Base-by-base conservation (phyloP, 2,329 filamentous ascomycete genomes). In the Chaetomium sp. region DNA sequence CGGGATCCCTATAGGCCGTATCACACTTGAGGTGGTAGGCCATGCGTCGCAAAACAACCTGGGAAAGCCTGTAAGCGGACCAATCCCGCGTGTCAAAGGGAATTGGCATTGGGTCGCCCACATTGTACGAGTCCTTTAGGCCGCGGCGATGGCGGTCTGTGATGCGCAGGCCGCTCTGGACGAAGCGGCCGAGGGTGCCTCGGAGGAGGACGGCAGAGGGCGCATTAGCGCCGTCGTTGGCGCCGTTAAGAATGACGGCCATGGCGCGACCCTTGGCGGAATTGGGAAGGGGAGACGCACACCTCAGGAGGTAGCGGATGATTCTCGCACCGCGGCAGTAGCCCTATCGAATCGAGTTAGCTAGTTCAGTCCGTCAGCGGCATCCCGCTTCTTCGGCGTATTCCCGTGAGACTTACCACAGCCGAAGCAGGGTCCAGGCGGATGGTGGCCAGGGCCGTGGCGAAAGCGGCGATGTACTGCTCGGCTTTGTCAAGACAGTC, bases 321-420 rank as follows among this genome's bases (percentile, higher is more conserved):
- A 71, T 62, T 27, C 50, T 59, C 45, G 60, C 68, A 27, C 60
- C 63, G 9, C 71, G 70, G 50, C 70, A 72, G 50, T 72, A 72
- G 16, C 71, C 71, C 70, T 71, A 21, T 27, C 4, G 21, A 29
- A 25, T 12, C 23, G 29, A 65, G 62, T 38, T 7, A 38, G 10
- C 47, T 16, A 10, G 7, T n/a, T 35, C 5, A 5, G 12, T 27
- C 38, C 7, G 38, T 42, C 38, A 19, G 38, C 5, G 19, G 38
- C 38, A 42, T 4, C 2, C 2, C 3, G 45, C 45, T 38, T 10
- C 29, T 23, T 55, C 54, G 12, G 23, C 47, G 5, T 16, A 31
- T 50, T 25, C 16, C 35, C 8, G 23, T 23, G 9, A 25, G 35
- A 67, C 69, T 59, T 27, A 70, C 70, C n/a, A 66, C 57, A n/a